Conservation (phyloP, 495 filamentous ascomycete species). For the Penicillium roqueforti region DNA sequence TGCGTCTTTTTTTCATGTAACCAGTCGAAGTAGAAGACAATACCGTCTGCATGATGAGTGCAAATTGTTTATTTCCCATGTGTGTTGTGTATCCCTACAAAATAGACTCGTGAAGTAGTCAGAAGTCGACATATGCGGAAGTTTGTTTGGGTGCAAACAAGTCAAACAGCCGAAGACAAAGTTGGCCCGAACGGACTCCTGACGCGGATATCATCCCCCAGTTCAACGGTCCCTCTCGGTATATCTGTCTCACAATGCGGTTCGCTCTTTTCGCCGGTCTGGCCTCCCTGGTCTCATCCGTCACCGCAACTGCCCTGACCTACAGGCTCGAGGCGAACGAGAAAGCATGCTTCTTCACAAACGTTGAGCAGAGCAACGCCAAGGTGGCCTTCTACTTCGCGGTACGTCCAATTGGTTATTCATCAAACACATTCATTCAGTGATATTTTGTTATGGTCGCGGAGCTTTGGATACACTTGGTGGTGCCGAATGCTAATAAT, state of each 20-base stretch:
- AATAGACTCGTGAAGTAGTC: not conserved
- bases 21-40: constrained; percentile 19
- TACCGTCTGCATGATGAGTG: constrained; percentile 14
- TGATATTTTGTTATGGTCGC: too few relatives aligned
- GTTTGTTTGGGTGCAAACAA: constrained; percentile 36
- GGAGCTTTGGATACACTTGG: not conserved
- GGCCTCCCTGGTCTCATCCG: constrained; percentile 58
- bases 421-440: not conserved
- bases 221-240: constrained; percentile 5
- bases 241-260: constrained; percentile 32
- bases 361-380: constrained; percentile 61
- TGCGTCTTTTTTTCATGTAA: constrained; percentile 6
- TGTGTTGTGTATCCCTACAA: not conserved
- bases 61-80: constrained; percentile 1
- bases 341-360: constrained; percentile 89
- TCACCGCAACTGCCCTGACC: constrained; percentile 81
- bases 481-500: constrained; percentile 6
- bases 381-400: constrained; percentile 99
- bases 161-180: constrained; percentile 34
- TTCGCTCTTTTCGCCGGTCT: constrained; percentile 49
- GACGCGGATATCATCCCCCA: constrained; percentile 14
- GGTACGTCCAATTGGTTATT: constrained; percentile 50
- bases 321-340: constrained; percentile 90
- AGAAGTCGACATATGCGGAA: not conserved
- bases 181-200: constrained; percentile 38